Evolutionary conservation across 1,284 basidiomycete genomes (phyloP).

Genomic region (Cystobasidiaceae sp.): DNA sequence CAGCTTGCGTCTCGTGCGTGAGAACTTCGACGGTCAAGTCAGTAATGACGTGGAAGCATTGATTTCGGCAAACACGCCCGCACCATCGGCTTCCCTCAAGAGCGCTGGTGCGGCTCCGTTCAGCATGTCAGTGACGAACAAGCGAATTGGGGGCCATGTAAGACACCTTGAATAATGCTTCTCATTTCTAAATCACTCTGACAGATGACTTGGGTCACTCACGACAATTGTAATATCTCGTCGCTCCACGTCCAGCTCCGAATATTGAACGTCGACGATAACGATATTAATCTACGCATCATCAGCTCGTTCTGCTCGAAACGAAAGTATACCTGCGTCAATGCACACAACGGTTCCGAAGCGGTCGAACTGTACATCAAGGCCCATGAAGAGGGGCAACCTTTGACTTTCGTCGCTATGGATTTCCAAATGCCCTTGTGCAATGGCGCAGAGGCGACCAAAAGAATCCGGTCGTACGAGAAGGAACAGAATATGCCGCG

Average conservation of each 20-base stretch:
- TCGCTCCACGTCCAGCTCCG: no score
- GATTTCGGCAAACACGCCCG: no score
- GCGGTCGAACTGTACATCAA: neutral
- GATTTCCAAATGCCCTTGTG: neutral
- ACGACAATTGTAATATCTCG: no score
- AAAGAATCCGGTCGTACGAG: neutral
- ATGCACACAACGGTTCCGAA: neutral
- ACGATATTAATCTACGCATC: neutral
- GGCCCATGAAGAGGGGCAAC: neutral
- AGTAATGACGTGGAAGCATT: no score
- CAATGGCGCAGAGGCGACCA: neutral
- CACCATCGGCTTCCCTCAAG: no score
- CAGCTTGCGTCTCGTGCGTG: no score
- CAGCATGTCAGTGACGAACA: neutral
- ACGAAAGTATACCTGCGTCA: neutral
- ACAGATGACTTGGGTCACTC: neutral
- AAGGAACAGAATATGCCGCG: neutral
- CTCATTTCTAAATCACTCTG: neutral
- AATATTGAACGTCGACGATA: neutral
- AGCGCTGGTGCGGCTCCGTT: no score
- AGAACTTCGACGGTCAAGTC: no score
- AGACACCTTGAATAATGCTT: no score
- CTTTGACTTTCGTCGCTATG: neutral
- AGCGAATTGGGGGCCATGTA: neutral
- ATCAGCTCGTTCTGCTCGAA: neutral